Evolutionary conservation across 306 rosid genomes (phyloP).

Genomic region (Heteromeles arbutifolia): DNA sequence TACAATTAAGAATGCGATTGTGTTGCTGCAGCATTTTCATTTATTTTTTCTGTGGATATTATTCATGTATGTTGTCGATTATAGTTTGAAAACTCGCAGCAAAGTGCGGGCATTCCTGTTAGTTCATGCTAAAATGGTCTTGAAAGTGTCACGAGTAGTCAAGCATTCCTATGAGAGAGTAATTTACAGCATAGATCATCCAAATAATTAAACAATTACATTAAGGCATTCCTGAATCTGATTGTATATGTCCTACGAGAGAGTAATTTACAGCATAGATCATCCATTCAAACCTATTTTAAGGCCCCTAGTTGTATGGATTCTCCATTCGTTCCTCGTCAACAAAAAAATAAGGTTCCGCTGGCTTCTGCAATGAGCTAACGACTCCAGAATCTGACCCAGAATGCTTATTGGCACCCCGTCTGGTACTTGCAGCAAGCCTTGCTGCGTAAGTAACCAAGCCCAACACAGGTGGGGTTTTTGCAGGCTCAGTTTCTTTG

Average conservation of each 20-base stretch:
- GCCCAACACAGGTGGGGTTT: conserved; percentile 16
- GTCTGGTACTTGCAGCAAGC: conserved; percentile 26
- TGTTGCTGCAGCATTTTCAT: too few species aligned
- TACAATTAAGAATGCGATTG: too few species aligned
- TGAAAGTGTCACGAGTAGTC: background rate
- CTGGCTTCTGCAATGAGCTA: conserved; percentile 64
- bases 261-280: background rate
- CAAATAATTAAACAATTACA: background rate
- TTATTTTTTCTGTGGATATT: too few species aligned
- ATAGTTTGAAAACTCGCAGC: too few species aligned
- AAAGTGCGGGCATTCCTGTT: too few species aligned
- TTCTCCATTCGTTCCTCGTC: conserved; percentile 21
- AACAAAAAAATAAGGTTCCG: conserved; percentile 67
- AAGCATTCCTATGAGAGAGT: background rate
- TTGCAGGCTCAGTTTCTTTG: conserved; percentile 13
- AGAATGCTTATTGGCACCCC: conserved; percentile 27
- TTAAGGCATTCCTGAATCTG: background rate
- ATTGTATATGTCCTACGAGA: background rate
- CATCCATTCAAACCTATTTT: background rate
- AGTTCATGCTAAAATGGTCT: background rate
- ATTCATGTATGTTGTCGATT: too few species aligned
- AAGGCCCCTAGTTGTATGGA: background rate
- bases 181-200: too few species aligned
- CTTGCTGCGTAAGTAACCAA: conserved; percentile 22
- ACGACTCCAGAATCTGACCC: conserved; percentile 44